Evolutionary conservation across 23 red algal genomes (phyloP).

Genomic region (Gracilaria vermiculophylla): DNA sequence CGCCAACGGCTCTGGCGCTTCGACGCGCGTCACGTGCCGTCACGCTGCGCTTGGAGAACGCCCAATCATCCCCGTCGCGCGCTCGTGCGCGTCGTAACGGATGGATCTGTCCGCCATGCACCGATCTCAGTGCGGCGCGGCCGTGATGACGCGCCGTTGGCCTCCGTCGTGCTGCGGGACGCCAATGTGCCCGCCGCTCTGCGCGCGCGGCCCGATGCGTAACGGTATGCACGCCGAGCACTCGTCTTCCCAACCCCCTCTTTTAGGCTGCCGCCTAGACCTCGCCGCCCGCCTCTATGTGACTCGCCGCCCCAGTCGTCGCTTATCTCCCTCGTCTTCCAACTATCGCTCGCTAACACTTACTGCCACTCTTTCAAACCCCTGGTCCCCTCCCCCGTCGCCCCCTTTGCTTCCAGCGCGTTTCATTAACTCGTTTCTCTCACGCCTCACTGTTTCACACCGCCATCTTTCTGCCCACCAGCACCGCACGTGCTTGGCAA

Average conservation of each 20-base stretch:
- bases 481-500: background rate
- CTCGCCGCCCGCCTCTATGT: too few species aligned
- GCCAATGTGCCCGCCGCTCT: too few species aligned
- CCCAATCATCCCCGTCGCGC: background rate
- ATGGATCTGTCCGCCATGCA: background rate
- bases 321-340: too few species aligned
- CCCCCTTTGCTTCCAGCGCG: too few species aligned
- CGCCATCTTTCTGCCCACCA: background rate
- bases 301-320: too few species aligned
- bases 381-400: background rate
- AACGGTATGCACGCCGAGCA: background rate
- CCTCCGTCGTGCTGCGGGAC: background rate
- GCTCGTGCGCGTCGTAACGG: background rate
- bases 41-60: background rate
- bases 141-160: constrained; percentile 23
- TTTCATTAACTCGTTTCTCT: too few species aligned
- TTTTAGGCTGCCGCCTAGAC: constrained; percentile 17
- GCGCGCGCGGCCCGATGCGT: background rate
- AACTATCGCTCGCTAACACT: background rate
- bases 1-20: too few species aligned
- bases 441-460: background rate
- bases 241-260: constrained; percentile 9
- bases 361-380: background rate
- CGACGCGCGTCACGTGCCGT: background rate
- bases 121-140: background rate